A percentile compares a stretch with the other conserved stretches of the same genome.
Conservation (phyloP, 805 yeast species). For the Ogataea corticis region DNA sequence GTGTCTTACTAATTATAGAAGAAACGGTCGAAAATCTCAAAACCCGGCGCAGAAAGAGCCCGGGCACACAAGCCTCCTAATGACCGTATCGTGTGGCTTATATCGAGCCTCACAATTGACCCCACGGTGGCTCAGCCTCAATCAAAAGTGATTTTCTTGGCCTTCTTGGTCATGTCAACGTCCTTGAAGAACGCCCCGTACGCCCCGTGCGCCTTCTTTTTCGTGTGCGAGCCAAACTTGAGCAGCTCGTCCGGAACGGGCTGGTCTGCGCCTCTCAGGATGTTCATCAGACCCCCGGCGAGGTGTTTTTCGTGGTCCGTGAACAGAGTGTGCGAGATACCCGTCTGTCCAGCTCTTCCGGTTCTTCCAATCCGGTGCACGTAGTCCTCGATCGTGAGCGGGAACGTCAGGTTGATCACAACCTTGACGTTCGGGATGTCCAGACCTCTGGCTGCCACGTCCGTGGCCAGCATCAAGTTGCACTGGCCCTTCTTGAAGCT, state of each 20-base stretch:
- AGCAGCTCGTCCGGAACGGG: conserved; percentile 92
- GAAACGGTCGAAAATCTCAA: background rate
- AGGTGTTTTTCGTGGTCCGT: conserved; percentile 96
- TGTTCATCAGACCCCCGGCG: conserved; percentile 91
- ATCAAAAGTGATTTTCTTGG: conserved; percentile 87
- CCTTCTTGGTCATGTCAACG: conserved; percentile 79
- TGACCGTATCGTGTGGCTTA: no score
- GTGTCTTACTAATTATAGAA: background rate
- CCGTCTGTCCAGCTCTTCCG: conserved; percentile 95
- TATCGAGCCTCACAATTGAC: no score
- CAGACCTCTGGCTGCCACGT: conserved; percentile 96
- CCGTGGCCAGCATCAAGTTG: conserved; percentile 86
- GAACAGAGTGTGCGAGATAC: conserved; percentile 92
- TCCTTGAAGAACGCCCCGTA: conserved; percentile 97
- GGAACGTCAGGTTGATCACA: conserved; percentile 93
- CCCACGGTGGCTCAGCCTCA: conserved; percentile 19
- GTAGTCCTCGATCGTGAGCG: conserved; percentile 93
- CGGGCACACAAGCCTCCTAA: background rate
- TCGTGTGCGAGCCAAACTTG: conserved; percentile 96
- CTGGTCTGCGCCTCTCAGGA: conserved; percentile 90
- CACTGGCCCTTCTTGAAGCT: conserved; percentile 80
- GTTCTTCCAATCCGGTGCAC: conserved; percentile 98
- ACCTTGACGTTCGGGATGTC: conserved; percentile 97
- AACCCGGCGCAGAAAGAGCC: background rate
- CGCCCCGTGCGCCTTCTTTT: conserved; percentile 96